These are phyloP conservation scores for Manihot esculenta DNA, from an alignment of 441 rosid genomes.

Conservation along the genomic window DNA sequence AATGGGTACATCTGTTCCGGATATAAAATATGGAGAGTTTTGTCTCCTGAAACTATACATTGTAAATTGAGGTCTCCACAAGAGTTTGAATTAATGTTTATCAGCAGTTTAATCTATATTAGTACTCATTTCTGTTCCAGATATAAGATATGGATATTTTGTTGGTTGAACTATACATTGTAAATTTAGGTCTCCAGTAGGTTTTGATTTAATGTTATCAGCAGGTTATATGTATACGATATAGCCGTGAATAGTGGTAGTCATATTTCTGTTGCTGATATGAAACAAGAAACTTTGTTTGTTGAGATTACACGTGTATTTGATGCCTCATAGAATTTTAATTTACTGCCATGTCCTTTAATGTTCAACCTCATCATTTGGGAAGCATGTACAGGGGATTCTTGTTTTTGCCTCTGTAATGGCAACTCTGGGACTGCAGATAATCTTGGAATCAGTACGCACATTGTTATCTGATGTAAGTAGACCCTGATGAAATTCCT, in stretches of 20 bases:
- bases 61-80: too few species aligned
- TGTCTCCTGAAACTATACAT: background rate
- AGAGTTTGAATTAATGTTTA: too few species aligned
- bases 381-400: conserved; percentile 63
- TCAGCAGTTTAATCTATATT: too few species aligned
- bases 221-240: background rate
- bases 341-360: background rate
- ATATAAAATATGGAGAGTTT: background rate
- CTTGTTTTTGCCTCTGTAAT: conserved; percentile 97
- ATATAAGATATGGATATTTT: too few species aligned
- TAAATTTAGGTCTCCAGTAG: too few species aligned
- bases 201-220: too few species aligned
- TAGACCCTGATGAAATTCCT: conserved; percentile 17
- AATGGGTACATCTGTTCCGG: background rate
- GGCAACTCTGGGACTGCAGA: conserved; percentile 98
- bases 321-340: background rate
- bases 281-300: background rate
- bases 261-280: background rate
- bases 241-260: background rate
- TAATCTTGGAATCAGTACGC: conserved; percentile 81
- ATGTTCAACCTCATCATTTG: background rate
- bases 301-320: background rate
- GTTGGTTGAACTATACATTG: too few species aligned
- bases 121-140: too few species aligned
- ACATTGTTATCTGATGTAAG: conserved; percentile 71